Percentiles rank a stretch among this genome's conserved stretches.
These are phyloP conservation scores for Sporothrix variecibatus DNA, from an alignment of 2,329 filamentous ascomycete species.

Conservation along the genomic window DNA sequence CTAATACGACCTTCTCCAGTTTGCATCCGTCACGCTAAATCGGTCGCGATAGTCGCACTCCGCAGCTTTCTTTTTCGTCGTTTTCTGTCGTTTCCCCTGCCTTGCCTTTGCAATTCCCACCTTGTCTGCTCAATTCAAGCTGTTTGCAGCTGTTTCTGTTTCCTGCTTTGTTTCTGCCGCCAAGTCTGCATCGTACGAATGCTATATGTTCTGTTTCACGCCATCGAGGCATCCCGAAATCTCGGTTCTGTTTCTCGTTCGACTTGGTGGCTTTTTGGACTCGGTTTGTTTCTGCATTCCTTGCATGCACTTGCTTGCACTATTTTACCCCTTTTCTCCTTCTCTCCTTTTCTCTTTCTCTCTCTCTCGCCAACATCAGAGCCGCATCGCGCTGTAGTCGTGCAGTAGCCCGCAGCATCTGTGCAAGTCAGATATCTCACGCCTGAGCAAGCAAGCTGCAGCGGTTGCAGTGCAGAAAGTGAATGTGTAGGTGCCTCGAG, in stretches of 20 bases:
- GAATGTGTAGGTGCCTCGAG: neutral
- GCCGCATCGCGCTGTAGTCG: neutral
- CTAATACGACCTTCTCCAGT: conserved; percentile 19
- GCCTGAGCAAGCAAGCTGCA: neutral
- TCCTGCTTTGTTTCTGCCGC: conserved; percentile 1
- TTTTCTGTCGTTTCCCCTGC: neutral
- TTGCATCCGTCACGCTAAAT: neutral
- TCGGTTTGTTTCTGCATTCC: neutral
- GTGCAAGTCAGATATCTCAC: neutral
- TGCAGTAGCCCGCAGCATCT: conserved; percentile 4
- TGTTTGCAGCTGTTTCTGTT: neutral
- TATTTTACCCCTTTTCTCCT: neutral
- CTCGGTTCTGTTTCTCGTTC: neutral
- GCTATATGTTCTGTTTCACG: neutral
- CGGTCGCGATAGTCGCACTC: neutral
- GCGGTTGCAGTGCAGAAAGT: neutral
- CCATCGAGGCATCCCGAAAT: neutral
- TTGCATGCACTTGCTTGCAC: neutral
- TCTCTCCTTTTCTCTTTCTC: too few relatives aligned
- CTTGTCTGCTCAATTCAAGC: neutral
- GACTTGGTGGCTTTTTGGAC: neutral
- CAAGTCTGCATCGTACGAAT: conserved; percentile 12
- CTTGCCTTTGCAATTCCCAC: neutral
- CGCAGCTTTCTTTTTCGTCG: neutral
- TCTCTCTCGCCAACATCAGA: neutral